phyloP scores from a whole-genome alignment of 2,329 filamentous ascomycete genomes.

The Colletotrichum spinosum region DNA sequence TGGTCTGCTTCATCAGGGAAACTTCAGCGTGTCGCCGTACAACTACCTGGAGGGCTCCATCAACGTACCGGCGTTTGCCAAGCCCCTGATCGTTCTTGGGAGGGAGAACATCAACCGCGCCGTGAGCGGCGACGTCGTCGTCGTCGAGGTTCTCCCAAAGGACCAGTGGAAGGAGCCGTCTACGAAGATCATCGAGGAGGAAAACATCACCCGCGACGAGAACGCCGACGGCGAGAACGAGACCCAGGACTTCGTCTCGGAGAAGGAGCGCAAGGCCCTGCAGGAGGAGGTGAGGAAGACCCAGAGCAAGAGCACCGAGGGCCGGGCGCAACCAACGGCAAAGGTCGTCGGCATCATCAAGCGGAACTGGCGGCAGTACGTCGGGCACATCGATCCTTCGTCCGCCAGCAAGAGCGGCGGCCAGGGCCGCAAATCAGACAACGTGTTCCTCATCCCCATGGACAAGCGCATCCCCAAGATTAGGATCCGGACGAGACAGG shows the following conservation, averaged over 20 bases:
- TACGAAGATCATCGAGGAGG: conserved; percentile 95
- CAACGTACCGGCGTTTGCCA: conserved; percentile 89
- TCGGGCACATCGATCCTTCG: conserved; percentile 91
- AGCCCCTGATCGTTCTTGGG: conserved; percentile 86
- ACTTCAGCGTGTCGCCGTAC: conserved; percentile 96
- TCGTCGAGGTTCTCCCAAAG: conserved; percentile 91
- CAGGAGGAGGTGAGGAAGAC: conserved; percentile 92
- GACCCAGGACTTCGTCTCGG: conserved; percentile 81
- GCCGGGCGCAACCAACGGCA: conserved; percentile 87
- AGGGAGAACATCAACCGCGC: conserved; percentile 96
- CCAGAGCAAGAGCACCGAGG: conserved; percentile 81
- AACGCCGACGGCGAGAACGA: conserved; percentile 83
- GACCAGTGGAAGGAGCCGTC: conserved; percentile 98
- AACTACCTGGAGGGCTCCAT: conserved; percentile 97
- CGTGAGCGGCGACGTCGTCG: conserved; percentile 91
- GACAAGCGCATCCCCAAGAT: conserved; percentile 98
- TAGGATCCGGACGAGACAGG: conserved; percentile 89
- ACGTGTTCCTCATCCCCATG: conserved; percentile 96
- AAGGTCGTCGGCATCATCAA: conserved; percentile 93
- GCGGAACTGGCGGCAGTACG: conserved; percentile 97
- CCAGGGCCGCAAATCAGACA: conserved; percentile 87
- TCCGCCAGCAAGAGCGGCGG: conserved; percentile 80
- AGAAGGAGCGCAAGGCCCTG: conserved; percentile 85
- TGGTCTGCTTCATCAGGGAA: conserved; percentile 90
- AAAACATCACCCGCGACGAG: conserved; percentile 90